These are phyloP conservation scores for Lichtheimia ramosa DNA, from an alignment of 371 early-diverging fungal genomes.

Conservation along the genomic window DNA sequence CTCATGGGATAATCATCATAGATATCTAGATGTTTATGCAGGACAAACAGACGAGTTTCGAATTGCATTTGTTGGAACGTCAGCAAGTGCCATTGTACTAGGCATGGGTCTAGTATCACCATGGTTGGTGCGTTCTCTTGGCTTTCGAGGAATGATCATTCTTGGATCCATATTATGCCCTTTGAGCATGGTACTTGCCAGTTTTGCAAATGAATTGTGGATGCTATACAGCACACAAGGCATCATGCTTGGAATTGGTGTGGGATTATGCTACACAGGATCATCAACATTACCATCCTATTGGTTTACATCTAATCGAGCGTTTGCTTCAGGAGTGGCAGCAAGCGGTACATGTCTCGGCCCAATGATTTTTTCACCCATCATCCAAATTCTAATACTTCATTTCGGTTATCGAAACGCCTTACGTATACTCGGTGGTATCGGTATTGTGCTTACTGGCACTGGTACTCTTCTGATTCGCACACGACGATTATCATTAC, in stretches of 20 bases:
- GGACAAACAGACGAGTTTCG: conserved; percentile 14
- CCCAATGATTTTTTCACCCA: conserved; percentile 62
- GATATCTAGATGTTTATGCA: conserved; percentile 18
- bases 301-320: conserved; percentile 43
- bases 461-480: too few relatives aligned
- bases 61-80: conserved; percentile 18
- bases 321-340: conserved; percentile 50
- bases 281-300: conserved; percentile 41
- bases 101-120: conserved; percentile 36
- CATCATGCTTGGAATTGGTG: conserved; percentile 27
- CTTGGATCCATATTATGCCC: conserved; percentile 38
- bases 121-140: conserved; percentile 49
- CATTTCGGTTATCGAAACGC: conserved; percentile 55
- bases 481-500: too few relatives aligned
- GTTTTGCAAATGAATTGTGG: conserved; percentile 42
- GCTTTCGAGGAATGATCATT: conserved; percentile 49
- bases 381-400: conserved; percentile 52
- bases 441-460: conserved; percentile 8
- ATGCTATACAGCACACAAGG: conserved; percentile 64
- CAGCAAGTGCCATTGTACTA: conserved; percentile 3
- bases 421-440: conserved; percentile 38
- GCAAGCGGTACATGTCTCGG: conserved; percentile 76
- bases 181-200: conserved; percentile 36
- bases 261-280: conserved; percentile 33
- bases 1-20: not conserved